phyloP scores from a whole-genome alignment of 2,329 filamentous ascomycete genomes.

The Stenocarpella maydis region DNA sequence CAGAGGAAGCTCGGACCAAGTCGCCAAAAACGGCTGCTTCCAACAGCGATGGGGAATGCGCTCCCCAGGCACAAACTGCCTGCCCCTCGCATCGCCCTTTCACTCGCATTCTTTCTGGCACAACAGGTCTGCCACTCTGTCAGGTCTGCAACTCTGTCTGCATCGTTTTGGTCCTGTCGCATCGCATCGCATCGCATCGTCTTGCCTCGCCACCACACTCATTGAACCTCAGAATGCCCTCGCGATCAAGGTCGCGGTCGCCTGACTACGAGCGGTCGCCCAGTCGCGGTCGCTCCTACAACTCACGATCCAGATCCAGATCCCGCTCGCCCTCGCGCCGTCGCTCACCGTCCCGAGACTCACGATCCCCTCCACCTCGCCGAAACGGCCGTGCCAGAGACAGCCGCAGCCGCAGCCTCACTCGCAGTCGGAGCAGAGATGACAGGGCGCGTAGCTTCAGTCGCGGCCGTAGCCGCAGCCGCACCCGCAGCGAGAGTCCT shows the following conservation, averaged over 20 bases:
- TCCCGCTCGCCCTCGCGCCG: conserved; percentile 35
- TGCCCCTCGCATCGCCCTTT: not conserved
- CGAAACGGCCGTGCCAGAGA: conserved; percentile 48
- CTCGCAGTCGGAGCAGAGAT: conserved; percentile 45
- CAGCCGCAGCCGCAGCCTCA: conserved; percentile 42
- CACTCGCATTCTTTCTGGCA: not conserved
- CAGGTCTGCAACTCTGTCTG: not conserved
- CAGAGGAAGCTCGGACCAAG: conserved; percentile 21
- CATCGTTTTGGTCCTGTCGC: not conserved
- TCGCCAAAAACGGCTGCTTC: conserved; percentile 24
- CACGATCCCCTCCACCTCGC: conserved; percentile 45
- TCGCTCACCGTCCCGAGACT: conserved; percentile 38
- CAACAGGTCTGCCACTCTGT: not conserved
- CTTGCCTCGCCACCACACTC: not conserved
- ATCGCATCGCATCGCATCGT: not conserved
- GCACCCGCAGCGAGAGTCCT: conserved; percentile 48
- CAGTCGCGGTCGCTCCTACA: conserved; percentile 33
- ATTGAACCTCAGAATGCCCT: conserved; percentile 35
- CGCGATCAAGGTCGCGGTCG: conserved; percentile 37
- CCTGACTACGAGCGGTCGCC: conserved; percentile 28
- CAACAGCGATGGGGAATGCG: not conserved
- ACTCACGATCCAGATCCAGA: conserved; percentile 34
- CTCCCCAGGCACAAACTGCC: not conserved
- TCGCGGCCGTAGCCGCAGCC: conserved; percentile 48
- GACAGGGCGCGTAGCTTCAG: conserved; percentile 46